A percentile compares a stretch with the other conserved stretches of the same genome.
Evolutionary conservation across 495 filamentous ascomycete species (phyloP).

Genomic region (Tuber brumale): DNA sequence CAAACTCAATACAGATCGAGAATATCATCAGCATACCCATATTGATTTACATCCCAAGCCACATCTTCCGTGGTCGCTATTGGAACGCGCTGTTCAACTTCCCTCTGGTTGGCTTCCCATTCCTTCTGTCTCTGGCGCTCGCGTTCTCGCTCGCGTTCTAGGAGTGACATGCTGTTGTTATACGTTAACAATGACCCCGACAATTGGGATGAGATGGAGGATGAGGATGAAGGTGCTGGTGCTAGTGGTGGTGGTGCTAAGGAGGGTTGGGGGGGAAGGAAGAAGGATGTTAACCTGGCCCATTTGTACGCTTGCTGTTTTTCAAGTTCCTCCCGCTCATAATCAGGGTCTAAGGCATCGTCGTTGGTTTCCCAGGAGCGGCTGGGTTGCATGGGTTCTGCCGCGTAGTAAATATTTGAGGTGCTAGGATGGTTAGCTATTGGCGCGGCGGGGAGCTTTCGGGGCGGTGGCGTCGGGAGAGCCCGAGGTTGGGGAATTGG

Average conservation of each 20-base stretch:
- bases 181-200: slow-evolving; percentile 32
- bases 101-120: slow-evolving; percentile 88
- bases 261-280: slow-evolving; percentile 37
- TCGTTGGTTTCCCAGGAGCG: slow-evolving; percentile 35
- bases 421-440: slow-evolving; percentile 24
- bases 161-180: slow-evolving; percentile 57
- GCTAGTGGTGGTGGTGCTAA: slow-evolving; percentile 36
- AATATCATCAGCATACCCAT: slow-evolving; percentile 42
- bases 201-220: slow-evolving; percentile 35
- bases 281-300: slow-evolving; percentile 37
- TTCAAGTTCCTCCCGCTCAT: slow-evolving; percentile 22
- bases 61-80: slow-evolving; percentile 16
- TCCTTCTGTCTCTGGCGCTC: slow-evolving; percentile 88
- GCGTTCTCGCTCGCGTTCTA: slow-evolving; percentile 93
- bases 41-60: slow-evolving; percentile 32
- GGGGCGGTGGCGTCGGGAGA: slow-evolving; percentile 41
- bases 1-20: slow-evolving; percentile 41
- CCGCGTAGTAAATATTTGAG: slow-evolving; percentile 15
- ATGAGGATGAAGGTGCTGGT: slow-evolving; percentile 15
- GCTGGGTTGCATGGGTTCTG: slow-evolving; percentile 33
- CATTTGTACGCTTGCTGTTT: slow-evolving; percentile 37
- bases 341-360: slow-evolving; percentile 21
- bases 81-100: slow-evolving; percentile 45
- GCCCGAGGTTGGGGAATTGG: slow-evolving; percentile 27
- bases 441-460: slow-evolving; percentile 38